These are phyloP conservation scores for Kodamaea derodonti DNA, from an alignment of 1,139 yeast genomes.

Conservation along the genomic window DNA sequence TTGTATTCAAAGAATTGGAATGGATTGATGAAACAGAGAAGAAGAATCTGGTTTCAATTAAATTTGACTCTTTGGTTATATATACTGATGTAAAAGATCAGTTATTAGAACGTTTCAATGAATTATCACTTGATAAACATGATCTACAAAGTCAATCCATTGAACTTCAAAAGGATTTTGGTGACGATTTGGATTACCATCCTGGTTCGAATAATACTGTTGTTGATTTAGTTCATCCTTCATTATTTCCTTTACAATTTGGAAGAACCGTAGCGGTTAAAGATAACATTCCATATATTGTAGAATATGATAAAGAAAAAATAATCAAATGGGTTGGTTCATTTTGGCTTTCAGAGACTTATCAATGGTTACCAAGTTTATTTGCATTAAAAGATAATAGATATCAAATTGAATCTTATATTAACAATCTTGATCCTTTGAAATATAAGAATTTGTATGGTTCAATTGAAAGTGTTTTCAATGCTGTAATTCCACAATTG, in stretches of 20 bases:
- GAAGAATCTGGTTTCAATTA: conserved; percentile 8
- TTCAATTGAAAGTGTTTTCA: conserved; percentile 28
- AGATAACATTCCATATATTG: conserved; percentile 7
- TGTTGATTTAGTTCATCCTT: conserved; percentile 42
- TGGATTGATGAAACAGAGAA: conserved; percentile 24
- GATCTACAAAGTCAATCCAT: conserved; percentile 11
- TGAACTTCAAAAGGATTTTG: conserved; percentile 13
- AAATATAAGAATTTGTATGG: conserved; percentile 22
- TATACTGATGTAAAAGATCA: conserved; percentile 13
- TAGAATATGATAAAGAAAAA: conserved; percentile 11
- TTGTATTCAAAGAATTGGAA: conserved; percentile 23
- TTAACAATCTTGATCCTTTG: conserved; percentile 38
- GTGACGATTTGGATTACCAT: conserved; percentile 32
- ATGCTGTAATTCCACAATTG: conserved; percentile 27
- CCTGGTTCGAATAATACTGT: conserved; percentile 35
- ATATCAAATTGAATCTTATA: conserved; percentile 28
- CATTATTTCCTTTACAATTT: conserved; percentile 36
- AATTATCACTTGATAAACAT: conserved; percentile 6
- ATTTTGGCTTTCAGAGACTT: conserved; percentile 21
- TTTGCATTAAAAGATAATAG: conserved; percentile 12
- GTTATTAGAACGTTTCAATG: no score
- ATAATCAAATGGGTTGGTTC: conserved; percentile 16
- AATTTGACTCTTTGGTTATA: conserved; percentile 19
- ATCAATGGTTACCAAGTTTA: conserved; percentile 33
- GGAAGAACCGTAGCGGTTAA: conserved; percentile 25